Evolutionary conservation across 2,329 filamentous ascomycete genomes (phyloP).

Genomic region (Colletotrichum sp.): DNA sequence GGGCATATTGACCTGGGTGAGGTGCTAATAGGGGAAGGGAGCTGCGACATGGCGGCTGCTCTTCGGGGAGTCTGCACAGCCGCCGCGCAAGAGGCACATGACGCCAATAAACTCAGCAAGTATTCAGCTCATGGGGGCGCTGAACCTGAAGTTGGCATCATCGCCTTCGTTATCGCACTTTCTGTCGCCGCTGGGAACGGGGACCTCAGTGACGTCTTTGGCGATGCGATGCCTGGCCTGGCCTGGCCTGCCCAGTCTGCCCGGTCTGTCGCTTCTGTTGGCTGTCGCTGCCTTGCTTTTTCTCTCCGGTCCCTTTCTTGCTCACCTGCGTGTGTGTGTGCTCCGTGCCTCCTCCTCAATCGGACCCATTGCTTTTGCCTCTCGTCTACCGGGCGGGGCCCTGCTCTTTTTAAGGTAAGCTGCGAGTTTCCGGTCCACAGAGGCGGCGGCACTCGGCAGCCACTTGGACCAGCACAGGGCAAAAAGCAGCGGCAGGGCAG

Average conservation of each 20-base stretch:
- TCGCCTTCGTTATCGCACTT: neutral
- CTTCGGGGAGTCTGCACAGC: slow-evolving; percentile 1
- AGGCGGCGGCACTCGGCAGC: neutral
- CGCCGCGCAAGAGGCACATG: neutral
- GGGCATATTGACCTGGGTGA: neutral
- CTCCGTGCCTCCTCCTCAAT: neutral
- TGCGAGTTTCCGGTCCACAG: neutral
- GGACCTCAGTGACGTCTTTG: neutral
- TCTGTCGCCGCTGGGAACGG: neutral
- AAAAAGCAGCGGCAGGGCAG: neutral
- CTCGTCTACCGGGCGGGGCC: neutral
- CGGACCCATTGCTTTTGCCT: neutral
- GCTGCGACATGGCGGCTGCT: neutral
- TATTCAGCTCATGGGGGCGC: neutral
- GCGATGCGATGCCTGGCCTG: neutral
- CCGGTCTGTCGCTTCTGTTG: neutral
- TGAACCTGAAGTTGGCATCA: neutral
- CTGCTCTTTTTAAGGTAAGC: neutral
- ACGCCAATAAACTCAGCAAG: neutral
- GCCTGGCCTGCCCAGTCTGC: neutral
- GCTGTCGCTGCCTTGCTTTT: neutral
- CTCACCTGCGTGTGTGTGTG: neutral
- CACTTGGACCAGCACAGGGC: neutral
- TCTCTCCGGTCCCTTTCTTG: neutral
- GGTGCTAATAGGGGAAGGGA: neutral